Percentiles rank a stretch among this genome's conserved stretches.
phyloP scores from a whole-genome alignment of 2,329 filamentous ascomycete genomes.

The Talaromyces marneffei region DNA sequence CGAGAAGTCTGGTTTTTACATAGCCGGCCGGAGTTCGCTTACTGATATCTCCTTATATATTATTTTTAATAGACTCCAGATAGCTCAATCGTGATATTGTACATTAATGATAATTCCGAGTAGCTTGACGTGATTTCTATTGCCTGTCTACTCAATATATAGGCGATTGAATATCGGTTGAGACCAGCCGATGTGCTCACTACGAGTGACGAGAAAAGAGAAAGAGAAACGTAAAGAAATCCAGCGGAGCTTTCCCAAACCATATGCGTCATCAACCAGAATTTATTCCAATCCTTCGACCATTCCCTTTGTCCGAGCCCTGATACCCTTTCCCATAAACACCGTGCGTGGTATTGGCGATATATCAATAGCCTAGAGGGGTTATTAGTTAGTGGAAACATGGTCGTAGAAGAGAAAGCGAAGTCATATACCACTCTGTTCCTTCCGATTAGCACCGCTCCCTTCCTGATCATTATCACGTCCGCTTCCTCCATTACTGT shows the following conservation, averaged over 20 bases:
- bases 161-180: not conserved
- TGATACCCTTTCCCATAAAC: not conserved
- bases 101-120: not conserved
- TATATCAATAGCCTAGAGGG: conserved; percentile 2
- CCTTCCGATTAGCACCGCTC: conserved; percentile 33
- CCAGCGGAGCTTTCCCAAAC: not conserved
- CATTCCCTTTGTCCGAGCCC: not conserved
- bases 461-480: conserved; percentile 14
- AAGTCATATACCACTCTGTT: conserved; percentile 43
- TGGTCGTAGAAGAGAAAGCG: too few relatives aligned
- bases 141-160: not conserved
- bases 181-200: too few relatives aligned
- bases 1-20: not conserved
- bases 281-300: too few relatives aligned
- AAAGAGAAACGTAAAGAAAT: not conserved
- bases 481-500: conserved; percentile 21
- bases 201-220: not conserved
- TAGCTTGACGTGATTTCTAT: not conserved
- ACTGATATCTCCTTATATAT: not conserved
- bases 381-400: not conserved
- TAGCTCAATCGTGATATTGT: not conserved
- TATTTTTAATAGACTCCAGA: not conserved
- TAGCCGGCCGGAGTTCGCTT: not conserved
- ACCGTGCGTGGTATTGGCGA: not conserved
- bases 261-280: not conserved